Base-by-base conservation (phyloP, 2,329 filamentous ascomycete species). In the Nigrospora sphaerica region DNA sequence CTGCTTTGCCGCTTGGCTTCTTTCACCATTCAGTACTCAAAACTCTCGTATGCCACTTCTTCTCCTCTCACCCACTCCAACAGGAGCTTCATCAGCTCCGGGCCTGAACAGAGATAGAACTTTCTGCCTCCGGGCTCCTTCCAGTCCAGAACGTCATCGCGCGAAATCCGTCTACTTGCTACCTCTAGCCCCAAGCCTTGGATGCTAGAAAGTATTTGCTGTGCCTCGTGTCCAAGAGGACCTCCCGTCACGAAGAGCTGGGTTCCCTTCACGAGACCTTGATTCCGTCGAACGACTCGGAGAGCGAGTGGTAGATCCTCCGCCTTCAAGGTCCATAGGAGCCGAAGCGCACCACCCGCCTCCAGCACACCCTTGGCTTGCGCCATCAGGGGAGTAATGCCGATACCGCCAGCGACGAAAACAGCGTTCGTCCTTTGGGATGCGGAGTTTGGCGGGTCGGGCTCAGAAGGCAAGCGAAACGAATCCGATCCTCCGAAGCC, bases 321-420 rank as follows among this genome's bases (percentile, higher is more conserved):
- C 0, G 64, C 62, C 7, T 75, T 70, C 4, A 91, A 54, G 2
- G 79, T 83, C 89, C 88, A 95, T 2, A 89, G 69, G 5, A 93
- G 59, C 23, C 57, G 66, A 34, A 93, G 59, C 10, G 46, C 51
- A 2, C 43, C 32, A 7, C 44, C 4, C 6, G 67, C 51, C 48
- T 70, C 62, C 1, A 88, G 59, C 6, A 74, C 63, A 0, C 66
- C 69, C 0, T 58, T 57, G n/a, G 81, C 72, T 54, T 88, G 85
- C 0, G 82, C 80, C n/a, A 95, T 69, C 4, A 93, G 55, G 2
- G 89, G 89, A 28, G 89, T 95, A 50, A 95, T 88, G 0, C 89
- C 89, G 7, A 95, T 86, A 3, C 89, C 89, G 0, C 80, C 87
- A 6, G 87, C 87, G 4, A 95, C 64, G 53, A 91, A 93, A 1